Conservation (phyloP, 805 yeast genomes). For the Hanseniaspora clermontiae region DNA sequence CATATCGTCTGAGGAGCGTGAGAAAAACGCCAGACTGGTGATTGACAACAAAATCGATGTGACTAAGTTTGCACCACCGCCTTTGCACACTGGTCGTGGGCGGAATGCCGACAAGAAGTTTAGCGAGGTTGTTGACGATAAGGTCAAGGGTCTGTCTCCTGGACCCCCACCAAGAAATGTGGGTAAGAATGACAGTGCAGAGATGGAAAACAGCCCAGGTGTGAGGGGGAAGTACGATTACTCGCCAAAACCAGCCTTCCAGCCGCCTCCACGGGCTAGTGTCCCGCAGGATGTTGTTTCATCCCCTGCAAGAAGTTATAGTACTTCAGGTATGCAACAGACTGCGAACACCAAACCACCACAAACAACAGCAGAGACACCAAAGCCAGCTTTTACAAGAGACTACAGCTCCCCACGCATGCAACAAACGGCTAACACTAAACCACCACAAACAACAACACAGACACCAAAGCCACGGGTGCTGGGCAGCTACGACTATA, state of each 20-base stretch:
- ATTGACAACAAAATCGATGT: slow-evolving; percentile 12
- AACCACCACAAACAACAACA: no score
- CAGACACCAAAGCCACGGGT: slow-evolving; percentile 20
- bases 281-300: slow-evolving; percentile 8
- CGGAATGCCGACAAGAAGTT: background rate
- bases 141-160: background rate
- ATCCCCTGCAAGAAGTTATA: background rate
- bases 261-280: slow-evolving; percentile 7
- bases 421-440: no score
- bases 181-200: no score
- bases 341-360: background rate
- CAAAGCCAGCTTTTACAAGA: no score
- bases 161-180: no score
- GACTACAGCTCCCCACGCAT: background rate
- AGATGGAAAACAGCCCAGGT: background rate
- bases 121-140: slow-evolving; percentile 11
- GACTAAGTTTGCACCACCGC: slow-evolving; percentile 6
- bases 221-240: slow-evolving; percentile 6
- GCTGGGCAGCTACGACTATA: slow-evolving; percentile 28
- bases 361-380: no score
- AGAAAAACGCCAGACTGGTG: background rate
- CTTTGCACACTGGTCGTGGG: slow-evolving; percentile 9
- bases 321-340: no score
- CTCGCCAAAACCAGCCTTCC: background rate
- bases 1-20: slow-evolving; percentile 11